Conservation (phyloP, 73 alveolate genomes). For the Paramecium caudatum region DNA sequence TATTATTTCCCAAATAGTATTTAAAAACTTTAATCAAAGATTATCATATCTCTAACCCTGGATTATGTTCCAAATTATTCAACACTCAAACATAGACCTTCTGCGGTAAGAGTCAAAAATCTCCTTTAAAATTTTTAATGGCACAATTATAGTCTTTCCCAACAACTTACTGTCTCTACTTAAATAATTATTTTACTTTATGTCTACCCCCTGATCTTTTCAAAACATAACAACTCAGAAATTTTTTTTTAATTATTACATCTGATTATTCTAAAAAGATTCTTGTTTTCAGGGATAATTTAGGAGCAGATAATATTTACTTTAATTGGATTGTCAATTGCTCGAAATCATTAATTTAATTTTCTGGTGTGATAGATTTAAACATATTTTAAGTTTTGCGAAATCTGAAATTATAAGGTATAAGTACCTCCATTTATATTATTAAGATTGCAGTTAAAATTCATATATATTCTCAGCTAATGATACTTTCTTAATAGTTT, state of each 20-base stretch:
- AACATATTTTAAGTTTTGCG: not conserved
- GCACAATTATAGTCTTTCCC: constrained; percentile 46
- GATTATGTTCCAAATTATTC: not conserved
- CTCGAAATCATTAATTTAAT: not conserved
- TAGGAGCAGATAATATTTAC: not conserved
- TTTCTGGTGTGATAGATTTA: not conserved
- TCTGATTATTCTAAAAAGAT: not conserved
- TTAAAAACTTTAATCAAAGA: constrained; percentile 71
- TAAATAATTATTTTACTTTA: constrained; percentile 17
- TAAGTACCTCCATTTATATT: constrained; percentile 19
- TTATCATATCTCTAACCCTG: constrained; percentile 73
- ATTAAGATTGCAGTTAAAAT: not conserved
- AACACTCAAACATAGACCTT: constrained; percentile 31
- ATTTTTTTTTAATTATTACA: constrained; percentile 1
- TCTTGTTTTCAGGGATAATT: not conserved
- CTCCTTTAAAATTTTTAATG: constrained; percentile 44
- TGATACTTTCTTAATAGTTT: not conserved
- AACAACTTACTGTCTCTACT: constrained; percentile 63
- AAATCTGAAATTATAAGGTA: not conserved
- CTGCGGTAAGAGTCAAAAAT: not conserved
- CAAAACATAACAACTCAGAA: constrained; percentile 45
- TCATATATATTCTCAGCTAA: not conserved
- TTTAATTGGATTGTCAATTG: not conserved
- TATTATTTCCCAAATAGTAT: constrained; percentile 65
- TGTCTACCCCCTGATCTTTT: constrained; percentile 75